Percentiles rank a stretch among this genome's conserved stretches.
phyloP scores from a whole-genome alignment of 129 eudicot genomes.

The Chrysanthemum seticuspe region DNA sequence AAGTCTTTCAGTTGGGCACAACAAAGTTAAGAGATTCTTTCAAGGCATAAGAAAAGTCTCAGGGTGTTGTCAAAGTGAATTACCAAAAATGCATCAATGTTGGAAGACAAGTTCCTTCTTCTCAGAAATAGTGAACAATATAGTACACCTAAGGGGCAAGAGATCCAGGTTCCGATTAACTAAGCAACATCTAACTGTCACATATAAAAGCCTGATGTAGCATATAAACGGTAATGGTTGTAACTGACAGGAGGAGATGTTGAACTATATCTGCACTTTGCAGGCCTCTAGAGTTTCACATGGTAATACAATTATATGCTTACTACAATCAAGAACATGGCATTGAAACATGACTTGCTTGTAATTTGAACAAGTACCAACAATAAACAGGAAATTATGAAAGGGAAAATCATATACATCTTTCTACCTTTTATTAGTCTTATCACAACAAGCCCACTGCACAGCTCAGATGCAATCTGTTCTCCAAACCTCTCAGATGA shows the following conservation, averaged over 20 bases:
- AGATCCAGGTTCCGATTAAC: background rate
- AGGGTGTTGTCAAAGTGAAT: background rate
- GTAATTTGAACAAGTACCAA: conserved; percentile 24
- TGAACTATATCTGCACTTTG: background rate
- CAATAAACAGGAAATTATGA: conserved; percentile 10
- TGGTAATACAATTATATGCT: conserved; percentile 14
- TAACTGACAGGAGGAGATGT: background rate
- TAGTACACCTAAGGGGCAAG: background rate
- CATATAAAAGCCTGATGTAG: background rate
- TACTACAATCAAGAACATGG: conserved; percentile 36
- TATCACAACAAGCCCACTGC: conserved; percentile 77
- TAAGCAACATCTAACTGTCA: background rate
- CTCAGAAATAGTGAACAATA: background rate
- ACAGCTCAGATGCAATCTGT: conserved; percentile 80
- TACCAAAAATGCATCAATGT: background rate
- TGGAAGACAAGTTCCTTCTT: background rate
- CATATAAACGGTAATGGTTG: background rate
- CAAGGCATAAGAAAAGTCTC: background rate
- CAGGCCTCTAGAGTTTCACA: conserved; percentile 20
- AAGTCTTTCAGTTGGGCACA: background rate
- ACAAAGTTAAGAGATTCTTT: background rate
- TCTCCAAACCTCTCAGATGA: conserved; percentile 91
- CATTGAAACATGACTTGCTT: conserved; percentile 29
- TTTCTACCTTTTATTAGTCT: conserved; percentile 22
- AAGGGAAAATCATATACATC: conserved; percentile 53